Conservation (phyloP, 1,284 basidiomycete genomes). For the Microbotryum violaceum region DNA sequence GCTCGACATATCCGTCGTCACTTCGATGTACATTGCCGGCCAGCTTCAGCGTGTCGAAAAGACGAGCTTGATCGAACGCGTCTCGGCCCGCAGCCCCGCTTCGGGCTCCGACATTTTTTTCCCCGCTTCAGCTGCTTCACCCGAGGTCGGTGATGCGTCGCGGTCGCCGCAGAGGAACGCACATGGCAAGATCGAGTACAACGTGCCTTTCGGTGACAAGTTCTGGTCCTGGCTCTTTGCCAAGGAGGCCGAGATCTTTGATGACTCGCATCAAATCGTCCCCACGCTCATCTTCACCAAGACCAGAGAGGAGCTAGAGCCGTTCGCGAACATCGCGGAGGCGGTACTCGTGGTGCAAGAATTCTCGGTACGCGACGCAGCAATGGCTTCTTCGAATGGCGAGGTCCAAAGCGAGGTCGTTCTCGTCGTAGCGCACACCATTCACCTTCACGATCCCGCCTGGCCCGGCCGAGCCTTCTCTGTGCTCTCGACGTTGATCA, state of each 20-base stretch:
- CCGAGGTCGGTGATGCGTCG: background rate
- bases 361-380: conserved; percentile 37
- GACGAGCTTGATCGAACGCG: background rate
- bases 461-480: conserved; percentile 15
- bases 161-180: background rate
- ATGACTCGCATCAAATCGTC: background rate
- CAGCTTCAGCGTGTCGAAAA: background rate
- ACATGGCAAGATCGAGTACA: conserved; percentile 5
- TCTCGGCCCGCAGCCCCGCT: background rate
- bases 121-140: background rate
- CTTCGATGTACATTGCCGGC: conserved; percentile 36
- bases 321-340: conserved; percentile 38
- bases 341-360: conserved; percentile 42
- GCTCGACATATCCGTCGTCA: conserved; percentile 28
- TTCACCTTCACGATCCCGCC: conserved; percentile 28
- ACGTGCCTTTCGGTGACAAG: conserved; percentile 39
- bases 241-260: background rate
- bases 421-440: conserved; percentile 42
- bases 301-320: conserved; percentile 38
- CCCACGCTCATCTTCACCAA: conserved; percentile 34
- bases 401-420: conserved; percentile 41
- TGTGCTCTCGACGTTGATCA: conserved; percentile 4
- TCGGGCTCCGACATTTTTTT: background rate
- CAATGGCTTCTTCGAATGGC: conserved; percentile 34
- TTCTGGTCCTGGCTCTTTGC: conserved; percentile 39